Evolutionary conservation across 2,329 filamentous ascomycete species (phyloP).

Genomic region (Leptodontidium sp.): DNA sequence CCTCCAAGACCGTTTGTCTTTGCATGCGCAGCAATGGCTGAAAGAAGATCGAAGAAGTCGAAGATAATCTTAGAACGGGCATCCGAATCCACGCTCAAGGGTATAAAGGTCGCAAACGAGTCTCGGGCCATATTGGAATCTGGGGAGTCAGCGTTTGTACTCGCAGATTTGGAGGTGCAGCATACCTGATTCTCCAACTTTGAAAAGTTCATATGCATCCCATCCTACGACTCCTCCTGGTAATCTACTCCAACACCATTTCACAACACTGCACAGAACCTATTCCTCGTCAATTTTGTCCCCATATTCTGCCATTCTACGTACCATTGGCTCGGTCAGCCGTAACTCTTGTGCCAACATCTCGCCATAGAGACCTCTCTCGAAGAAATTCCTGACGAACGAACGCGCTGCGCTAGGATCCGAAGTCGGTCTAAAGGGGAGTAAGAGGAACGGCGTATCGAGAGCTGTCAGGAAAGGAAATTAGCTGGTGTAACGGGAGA

Average conservation of each 20-base stretch:
- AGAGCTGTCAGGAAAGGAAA: constrained; percentile 66
- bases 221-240: constrained; percentile 92
- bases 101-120: constrained; percentile 96
- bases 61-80: constrained; percentile 89
- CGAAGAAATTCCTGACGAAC: constrained; percentile 94
- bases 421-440: constrained; percentile 92
- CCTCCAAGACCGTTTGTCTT: constrained; percentile 94
- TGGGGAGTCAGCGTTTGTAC: constrained; percentile 49
- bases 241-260: constrained; percentile 98
- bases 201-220: constrained; percentile 97
- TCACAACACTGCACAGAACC: constrained; percentile 92
- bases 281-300: constrained; percentile 51
- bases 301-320: constrained; percentile 42
- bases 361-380: constrained; percentile 73
- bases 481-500: constrained; percentile 40
- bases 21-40: constrained; percentile 89
- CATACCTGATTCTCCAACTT: constrained; percentile 88
- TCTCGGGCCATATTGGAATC: constrained; percentile 92
- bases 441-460: constrained; percentile 88
- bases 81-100: constrained; percentile 88
- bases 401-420: constrained; percentile 91
- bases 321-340: constrained; percentile 92
- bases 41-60: constrained; percentile 93
- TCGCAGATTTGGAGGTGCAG: constrained; percentile 23
- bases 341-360: constrained; percentile 84